phyloP scores from a whole-genome alignment of 2,329 filamentous ascomycete species.

The Thermomyces lanuginosus region DNA sequence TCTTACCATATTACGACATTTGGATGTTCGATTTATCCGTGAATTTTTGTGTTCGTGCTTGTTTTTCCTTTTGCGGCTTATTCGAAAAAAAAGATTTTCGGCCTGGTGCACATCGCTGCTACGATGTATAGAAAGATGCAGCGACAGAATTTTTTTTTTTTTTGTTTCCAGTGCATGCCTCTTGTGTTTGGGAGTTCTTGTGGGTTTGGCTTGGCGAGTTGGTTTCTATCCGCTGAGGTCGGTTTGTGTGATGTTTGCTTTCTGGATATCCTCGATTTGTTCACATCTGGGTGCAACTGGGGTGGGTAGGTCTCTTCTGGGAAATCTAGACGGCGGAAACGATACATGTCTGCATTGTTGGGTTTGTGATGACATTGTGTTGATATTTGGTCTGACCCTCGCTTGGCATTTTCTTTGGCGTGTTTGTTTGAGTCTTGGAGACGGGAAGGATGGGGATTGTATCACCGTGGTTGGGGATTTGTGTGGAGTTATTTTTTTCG shows the following conservation, averaged over 20 bases:
- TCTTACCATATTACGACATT: too few relatives aligned
- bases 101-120: slow-evolving; percentile 16
- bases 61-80: slow-evolving; percentile 1
- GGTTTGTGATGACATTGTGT: slow-evolving; percentile 17
- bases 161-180: slow-evolving; percentile 6
- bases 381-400: slow-evolving; percentile 16
- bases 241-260: slow-evolving; percentile 12
- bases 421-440: slow-evolving; percentile 1
- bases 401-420: slow-evolving; percentile 1
- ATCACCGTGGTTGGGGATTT: slow-evolving; percentile 3
- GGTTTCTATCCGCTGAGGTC: slow-evolving; percentile 11
- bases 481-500: slow-evolving; percentile 5
- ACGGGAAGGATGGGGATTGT: not conserved
- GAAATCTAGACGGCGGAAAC: slow-evolving; percentile 29
- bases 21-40: slow-evolving; percentile 1
- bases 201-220: slow-evolving; percentile 12
- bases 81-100: slow-evolving; percentile 9
- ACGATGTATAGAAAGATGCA: slow-evolving; percentile 28
- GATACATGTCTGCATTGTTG: slow-evolving; percentile 31
- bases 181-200: slow-evolving; percentile 19
- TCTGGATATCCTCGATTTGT: slow-evolving; percentile 12
- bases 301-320: slow-evolving; percentile 12
- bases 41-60: not conserved
- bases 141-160: slow-evolving; percentile 19
- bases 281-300: slow-evolving; percentile 13